These are phyloP conservation scores for Hibiscus mutabilis DNA, from an alignment of 345 rosid genomes.

Conservation along the genomic window DNA sequence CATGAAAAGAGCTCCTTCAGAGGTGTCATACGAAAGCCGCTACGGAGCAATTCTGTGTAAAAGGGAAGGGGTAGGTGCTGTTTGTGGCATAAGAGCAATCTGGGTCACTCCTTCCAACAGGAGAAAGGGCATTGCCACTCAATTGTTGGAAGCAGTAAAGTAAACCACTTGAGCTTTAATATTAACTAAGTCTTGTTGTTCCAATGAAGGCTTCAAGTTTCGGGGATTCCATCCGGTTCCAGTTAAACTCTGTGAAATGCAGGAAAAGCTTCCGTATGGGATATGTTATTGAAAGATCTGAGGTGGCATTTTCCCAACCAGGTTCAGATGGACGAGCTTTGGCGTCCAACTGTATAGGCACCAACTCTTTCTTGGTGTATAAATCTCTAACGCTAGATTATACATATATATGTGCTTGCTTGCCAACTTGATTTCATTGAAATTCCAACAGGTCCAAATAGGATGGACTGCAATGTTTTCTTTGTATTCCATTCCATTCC, in stretches of 20 bases:
- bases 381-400: conserved; percentile 11
- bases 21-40: conserved; percentile 19
- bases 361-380: conserved; percentile 49
- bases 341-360: conserved; percentile 47
- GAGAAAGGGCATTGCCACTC: conserved; percentile 65
- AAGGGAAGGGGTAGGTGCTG: conserved; percentile 42
- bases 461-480: too few relatives aligned
- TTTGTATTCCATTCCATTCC: too few relatives aligned
- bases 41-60: conserved; percentile 47
- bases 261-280: conserved; percentile 60
- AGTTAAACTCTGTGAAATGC: conserved; percentile 14
- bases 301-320: conserved; percentile 77
- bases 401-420: neutral
- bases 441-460: too few relatives aligned
- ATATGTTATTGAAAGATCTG: conserved; percentile 35
- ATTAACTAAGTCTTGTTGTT: neutral
- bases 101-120: conserved; percentile 86
- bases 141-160: conserved; percentile 73
- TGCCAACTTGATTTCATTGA: too few relatives aligned
- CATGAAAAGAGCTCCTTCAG: conserved; percentile 26
- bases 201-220: neutral
- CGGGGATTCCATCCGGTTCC: neutral
- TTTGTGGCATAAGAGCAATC: conserved; percentile 79
- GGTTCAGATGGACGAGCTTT: conserved; percentile 58
- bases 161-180: conserved; percentile 14